Base-by-base conservation (phyloP, 2,329 filamentous ascomycete genomes). In the Fusarium penzigii region DNA sequence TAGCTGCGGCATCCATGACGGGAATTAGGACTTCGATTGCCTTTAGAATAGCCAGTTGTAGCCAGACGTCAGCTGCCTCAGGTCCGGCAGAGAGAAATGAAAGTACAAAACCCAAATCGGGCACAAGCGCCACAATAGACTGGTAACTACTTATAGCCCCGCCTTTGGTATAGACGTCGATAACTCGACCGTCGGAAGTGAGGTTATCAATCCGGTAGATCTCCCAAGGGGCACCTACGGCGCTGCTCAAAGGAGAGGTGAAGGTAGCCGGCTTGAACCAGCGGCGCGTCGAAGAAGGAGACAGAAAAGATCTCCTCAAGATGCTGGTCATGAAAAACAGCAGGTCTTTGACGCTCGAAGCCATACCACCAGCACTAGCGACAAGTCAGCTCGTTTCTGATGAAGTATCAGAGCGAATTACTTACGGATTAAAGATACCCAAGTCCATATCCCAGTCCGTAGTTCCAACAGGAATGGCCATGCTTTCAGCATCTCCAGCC, bases 171-270 rank as follows among this genome's bases (percentile, higher is more conserved):
- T 44, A 48, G 1, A 44, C 3, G 10, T 54, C 44, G 8, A 54
- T 29, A 6, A 44, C 48, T 4, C 52, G 49, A 0, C 44, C 38
- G 2, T 53, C 52, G 0, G 49, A 41, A 10, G 49, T 53, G 0
- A 54, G 4, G 5, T 54, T 54, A 6, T 54, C 52, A 2, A 53
- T 17, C 3, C 49, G 52, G 1, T 54, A 54, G 2, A 54, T 53
- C 36, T 53, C 49, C 40, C 52, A 48, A 3, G 49, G 49, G 2
- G 49, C 38, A 1, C 51, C 51, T 2, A 53, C 51, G 1, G 44
- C 42, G 0, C 36, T 29, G 8, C 39, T 48, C 49, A 43, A 52
- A 1, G 51, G 39, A 2, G 49, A 52, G 3, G 36, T 47, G 16
- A 48, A 52, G 2, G 44, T 53, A 8, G 38, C 8, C 1, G 49